Evolutionary conservation across 768 basidiomycete genomes (phyloP).

Genomic region (Russula ochroleuca): DNA sequence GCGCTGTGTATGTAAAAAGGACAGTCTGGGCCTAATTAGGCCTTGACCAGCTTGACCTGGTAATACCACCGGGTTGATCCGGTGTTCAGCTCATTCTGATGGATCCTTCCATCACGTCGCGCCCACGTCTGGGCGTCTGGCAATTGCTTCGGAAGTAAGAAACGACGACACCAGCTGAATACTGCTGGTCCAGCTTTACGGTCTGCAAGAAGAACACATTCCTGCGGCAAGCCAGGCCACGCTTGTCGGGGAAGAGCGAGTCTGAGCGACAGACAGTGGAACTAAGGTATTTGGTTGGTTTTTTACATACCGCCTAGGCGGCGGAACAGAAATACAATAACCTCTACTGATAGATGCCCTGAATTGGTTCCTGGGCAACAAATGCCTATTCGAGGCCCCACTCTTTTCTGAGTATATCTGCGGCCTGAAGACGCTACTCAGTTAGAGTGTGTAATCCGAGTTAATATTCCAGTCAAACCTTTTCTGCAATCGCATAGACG

Average conservation of each 20-base stretch:
- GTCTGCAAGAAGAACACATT: no score
- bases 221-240: neutral
- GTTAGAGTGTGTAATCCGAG: neutral
- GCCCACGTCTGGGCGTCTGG: no score
- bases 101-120: no score
- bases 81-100: no score
- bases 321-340: neutral
- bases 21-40: no score
- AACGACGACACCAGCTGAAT: no score
- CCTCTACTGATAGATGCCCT: neutral
- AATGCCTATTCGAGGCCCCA: slow-evolving; percentile 15
- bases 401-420: slow-evolving; percentile 22
- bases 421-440: slow-evolving; percentile 8
- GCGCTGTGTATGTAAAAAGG: no score
- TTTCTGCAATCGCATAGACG: slow-evolving; percentile 26
- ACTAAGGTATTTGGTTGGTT: neutral
- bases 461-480: neutral
- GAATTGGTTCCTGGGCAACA: neutral
- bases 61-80: no score
- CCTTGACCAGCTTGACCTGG: no score
- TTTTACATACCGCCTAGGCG: neutral
- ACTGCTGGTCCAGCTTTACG: no score
- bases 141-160: no score
- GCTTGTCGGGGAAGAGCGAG: neutral
- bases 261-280: no score